phyloP scores from a whole-genome alignment of 305 asterid genomes.

The Ajuga reptans region DNA sequence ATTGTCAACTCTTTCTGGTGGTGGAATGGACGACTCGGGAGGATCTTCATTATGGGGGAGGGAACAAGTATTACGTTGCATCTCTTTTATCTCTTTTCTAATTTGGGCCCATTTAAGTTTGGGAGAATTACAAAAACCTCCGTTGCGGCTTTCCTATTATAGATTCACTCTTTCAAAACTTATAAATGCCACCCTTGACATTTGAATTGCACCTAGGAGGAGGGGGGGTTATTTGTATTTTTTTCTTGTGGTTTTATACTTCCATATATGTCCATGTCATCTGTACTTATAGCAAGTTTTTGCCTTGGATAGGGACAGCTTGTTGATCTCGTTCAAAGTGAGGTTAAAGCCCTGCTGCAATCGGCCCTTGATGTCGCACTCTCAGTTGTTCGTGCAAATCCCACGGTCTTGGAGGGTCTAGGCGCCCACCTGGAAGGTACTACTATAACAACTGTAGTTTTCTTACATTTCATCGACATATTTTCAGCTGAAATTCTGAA shows the following conservation, averaged over 20 bases:
- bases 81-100: conserved; percentile 19
- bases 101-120: neutral
- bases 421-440: conserved; percentile 95
- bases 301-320: conserved; percentile 66
- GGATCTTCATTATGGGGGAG: conserved; percentile 77
- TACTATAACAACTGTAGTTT: neutral
- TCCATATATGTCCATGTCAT: conserved; percentile 7
- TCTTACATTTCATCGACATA: neutral
- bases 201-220: no score
- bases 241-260: neutral
- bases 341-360: conserved; percentile 74
- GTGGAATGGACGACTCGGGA: conserved; percentile 89
- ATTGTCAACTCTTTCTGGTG: conserved; percentile 74
- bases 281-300: conserved; percentile 16
- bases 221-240: no score
- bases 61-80: conserved; percentile 58
- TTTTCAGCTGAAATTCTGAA: neutral
- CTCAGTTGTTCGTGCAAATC: conserved; percentile 87
- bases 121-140: no score
- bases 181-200: no score
- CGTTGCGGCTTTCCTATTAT: no score
- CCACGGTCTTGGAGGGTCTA: conserved; percentile 78
- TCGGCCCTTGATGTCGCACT: conserved; percentile 92
- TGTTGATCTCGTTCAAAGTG: conserved; percentile 87
- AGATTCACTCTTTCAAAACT: no score